Base-by-base conservation (phyloP, 2,329 filamentous ascomycete species). In the Phoma sp. region DNA sequence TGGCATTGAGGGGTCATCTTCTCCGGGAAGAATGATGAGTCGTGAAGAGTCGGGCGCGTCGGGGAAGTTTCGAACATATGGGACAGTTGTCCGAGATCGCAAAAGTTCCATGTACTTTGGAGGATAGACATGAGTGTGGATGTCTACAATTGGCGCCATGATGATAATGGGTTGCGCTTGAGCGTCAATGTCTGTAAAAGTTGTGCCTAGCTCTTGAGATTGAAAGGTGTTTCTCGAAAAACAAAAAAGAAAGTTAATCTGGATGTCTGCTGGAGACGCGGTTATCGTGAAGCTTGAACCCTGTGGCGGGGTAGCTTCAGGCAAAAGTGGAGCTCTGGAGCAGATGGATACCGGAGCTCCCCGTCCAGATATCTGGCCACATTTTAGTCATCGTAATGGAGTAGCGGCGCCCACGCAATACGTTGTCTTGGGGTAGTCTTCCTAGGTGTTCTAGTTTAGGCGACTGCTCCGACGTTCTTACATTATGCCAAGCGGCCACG, bases 41-140 rank as follows among this genome's bases (percentile, higher is more conserved):
- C 88, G 86, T 39, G 86, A 83, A 38, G 84, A 83, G 23, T 73
- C 61, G 0, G 72, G 72, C 1, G 83, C 53, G 79, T 76, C 73
- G 22, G 69, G 80, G 64, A 91, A 91, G 14, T 80, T 82, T 54
- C 88, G 84, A 53, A 93, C 86, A 55, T 92, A 84, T 30, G 90
- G 90, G 57, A 93, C 89, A 22, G 79, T 79, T 41, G 77, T 79
- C 58, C 85, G 80, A 9, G 78, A 77, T 35, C 82, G 79, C 9
- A 87, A 79, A 43, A 87, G 80, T 47, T 79, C 73, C 73, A 86
- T 81, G 69, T 84, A 86, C 27, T 80, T 78, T 7, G 82, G 82
- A 2, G 84, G 84, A 65, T 87, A 87, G 67, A 87, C 78, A 75
- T 87, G 85, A 7, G 84, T 86, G 70, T 87, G 85, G 43, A 87